A percentile compares a stretch with the other conserved stretches of the same genome.
Evolutionary conservation across 2,329 filamentous ascomycete genomes (phyloP).

Genomic region (Fusarium sp.): DNA sequence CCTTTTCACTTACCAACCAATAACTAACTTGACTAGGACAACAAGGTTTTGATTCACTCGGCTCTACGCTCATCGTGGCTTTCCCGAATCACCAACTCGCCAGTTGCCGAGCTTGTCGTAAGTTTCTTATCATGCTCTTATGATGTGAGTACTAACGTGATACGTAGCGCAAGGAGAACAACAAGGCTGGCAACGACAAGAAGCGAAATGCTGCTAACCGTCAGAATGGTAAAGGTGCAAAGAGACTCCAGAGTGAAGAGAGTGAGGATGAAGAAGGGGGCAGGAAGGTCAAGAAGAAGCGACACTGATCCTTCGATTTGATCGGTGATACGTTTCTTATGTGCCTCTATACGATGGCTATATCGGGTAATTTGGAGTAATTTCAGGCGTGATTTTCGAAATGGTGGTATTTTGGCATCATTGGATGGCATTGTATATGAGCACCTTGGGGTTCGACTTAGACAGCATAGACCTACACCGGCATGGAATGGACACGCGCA

Average conservation of each 20-base stretch:
- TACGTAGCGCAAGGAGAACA: constrained; percentile 34
- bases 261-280: not conserved
- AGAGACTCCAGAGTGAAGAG: constrained; percentile 26
- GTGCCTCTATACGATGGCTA: not conserved
- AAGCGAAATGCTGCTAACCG: constrained; percentile 24
- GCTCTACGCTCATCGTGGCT: constrained; percentile 36
- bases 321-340: not conserved
- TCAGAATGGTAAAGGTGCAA: constrained; percentile 16
- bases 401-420: not conserved
- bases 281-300: not conserved
- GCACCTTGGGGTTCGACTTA: not conserved
- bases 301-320: not conserved
- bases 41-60: constrained; percentile 40
- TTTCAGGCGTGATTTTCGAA: not conserved
- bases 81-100: constrained; percentile 34
- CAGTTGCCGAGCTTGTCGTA: constrained; percentile 34
- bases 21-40: constrained; percentile 14
- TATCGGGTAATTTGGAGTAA: not conserved
- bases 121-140: rapidly evolving
- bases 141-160: not conserved
- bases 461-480: not conserved
- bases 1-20: rapidly evolving
- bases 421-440: not conserved
- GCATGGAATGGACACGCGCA: not conserved
- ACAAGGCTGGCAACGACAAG: constrained; percentile 39